Base-by-base conservation (phyloP, 108 stramenopile genomes). In the Cyclotella baltica region DNA sequence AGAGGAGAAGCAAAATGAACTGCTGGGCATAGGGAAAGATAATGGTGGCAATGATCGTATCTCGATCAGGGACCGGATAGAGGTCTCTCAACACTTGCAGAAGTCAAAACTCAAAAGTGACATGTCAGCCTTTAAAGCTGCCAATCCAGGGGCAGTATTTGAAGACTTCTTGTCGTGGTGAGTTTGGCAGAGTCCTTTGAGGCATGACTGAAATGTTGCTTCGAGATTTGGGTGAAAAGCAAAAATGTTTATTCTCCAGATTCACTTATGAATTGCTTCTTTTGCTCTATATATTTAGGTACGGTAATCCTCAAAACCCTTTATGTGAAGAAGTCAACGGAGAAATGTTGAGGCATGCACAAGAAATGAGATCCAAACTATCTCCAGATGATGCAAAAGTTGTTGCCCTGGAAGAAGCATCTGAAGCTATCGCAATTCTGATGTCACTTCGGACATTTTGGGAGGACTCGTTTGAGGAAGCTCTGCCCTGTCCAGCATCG, bases 61-160 rank as follows among this genome's bases (percentile, higher is more conserved):
- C 16, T 87, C 87, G 23, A 68, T 93, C 23, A 65, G 76, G 27
- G 72, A 78, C 23, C 88, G 92, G 30, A 72, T 96, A 23, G 86
- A 82, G 35, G 56, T 93, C 25, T 83, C 92, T 2, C 90, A 96
- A 51, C 86, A 88, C 18, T 65, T 92, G 6, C 93, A 92, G 66
- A 83, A 72, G 55, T 88, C 95, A 13, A 93, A 96, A 74, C 84
- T 96, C 6, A 55, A 90, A 0, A 92, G 89, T 43, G 95, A 96
- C 46, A 96, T 96, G 95, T 64, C 80, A n/a, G 79, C 93, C 10
- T 96, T 93, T 73, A 96, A 96, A 70, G 93, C 95, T 8, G 93
- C 95, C 4, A 96, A 96, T 61, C 90, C 86, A 18, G 86, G 83
- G 23, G 79, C 83, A 20, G 59, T 78, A 10, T 87, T 96, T 64